These are phyloP conservation scores for Hypoxylon rickii DNA, from an alignment of 495 filamentous ascomycete genomes.

Conservation along the genomic window DNA sequence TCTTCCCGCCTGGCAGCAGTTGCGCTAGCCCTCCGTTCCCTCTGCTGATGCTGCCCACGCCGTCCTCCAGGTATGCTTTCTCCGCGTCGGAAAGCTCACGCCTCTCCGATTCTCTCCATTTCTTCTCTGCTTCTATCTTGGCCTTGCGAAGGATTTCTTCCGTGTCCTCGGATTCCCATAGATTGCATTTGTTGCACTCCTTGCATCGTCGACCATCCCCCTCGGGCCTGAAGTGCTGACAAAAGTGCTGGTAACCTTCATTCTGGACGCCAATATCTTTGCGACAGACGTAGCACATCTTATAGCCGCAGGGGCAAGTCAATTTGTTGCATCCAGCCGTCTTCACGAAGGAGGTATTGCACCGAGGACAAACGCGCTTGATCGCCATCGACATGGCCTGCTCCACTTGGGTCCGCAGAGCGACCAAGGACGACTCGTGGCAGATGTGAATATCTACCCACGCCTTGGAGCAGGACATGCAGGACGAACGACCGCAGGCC, in stretches of 20 bases:
- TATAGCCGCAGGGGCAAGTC: conserved; percentile 95
- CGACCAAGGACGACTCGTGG: conserved; percentile 79
- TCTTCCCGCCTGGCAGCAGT: conserved; percentile 33
- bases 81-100: conserved; percentile 53
- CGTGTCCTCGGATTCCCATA: conserved; percentile 87
- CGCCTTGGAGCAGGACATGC: conserved; percentile 68
- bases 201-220: conserved; percentile 68
- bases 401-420: conserved; percentile 85
- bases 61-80: conserved; percentile 51
- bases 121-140: conserved; percentile 76
- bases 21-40: conserved; percentile 34
- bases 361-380: conserved; percentile 92
- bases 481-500: conserved; percentile 69
- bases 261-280: conserved; percentile 57
- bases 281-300: conserved; percentile 94
- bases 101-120: conserved; percentile 75
- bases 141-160: conserved; percentile 75
- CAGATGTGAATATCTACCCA: conserved; percentile 79
- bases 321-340: conserved; percentile 93
- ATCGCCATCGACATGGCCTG: conserved; percentile 89
- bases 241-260: conserved; percentile 83
- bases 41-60: conserved; percentile 36
- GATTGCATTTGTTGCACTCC: conserved; percentile 85
- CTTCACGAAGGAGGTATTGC: conserved; percentile 89
- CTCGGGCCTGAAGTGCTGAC: conserved; percentile 87